phyloP scores from a whole-genome alignment of 768 basidiomycete species.

The Lyophyllum decastes region DNA sequence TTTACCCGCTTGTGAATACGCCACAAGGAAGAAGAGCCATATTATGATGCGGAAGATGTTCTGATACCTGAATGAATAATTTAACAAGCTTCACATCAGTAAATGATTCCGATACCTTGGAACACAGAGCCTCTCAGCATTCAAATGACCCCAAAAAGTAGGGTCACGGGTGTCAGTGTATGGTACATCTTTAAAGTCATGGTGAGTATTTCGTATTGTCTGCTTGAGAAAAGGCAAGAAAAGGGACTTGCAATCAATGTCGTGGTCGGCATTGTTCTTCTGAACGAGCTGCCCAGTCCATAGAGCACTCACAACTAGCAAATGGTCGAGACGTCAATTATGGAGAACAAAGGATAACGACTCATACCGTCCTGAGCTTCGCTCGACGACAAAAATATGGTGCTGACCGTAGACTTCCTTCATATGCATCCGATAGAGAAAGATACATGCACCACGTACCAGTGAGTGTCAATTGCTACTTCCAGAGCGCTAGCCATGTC shows the following conservation, averaged over 20 bases:
- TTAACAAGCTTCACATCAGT: background rate
- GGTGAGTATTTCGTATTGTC: background rate
- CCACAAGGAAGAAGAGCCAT: constrained; percentile 77
- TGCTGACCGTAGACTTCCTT: constrained; percentile 37
- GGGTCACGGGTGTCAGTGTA: constrained; percentile 56
- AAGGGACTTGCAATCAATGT: constrained; percentile 68
- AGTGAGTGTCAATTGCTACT: constrained; percentile 89
- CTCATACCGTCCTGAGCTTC: constrained; percentile 79
- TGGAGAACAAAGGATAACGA: background rate
- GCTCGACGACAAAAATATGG: constrained; percentile 81
- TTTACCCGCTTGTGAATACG: constrained; percentile 84
- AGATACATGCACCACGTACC: constrained; percentile 42
- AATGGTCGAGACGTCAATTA: background rate
- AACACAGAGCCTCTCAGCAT: constrained; percentile 78
- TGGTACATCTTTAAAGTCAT: constrained; percentile 56
- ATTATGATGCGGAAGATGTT: constrained; percentile 77
- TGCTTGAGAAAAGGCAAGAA: background rate
- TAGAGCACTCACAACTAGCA: constrained; percentile 71
- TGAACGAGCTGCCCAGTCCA: constrained; percentile 88
- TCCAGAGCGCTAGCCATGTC: constrained; percentile 80
- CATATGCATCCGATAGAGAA: background rate
- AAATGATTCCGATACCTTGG: constrained; percentile 51
- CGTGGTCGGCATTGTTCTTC: constrained; percentile 68
- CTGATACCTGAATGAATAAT: constrained; percentile 66
- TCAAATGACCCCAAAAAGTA: constrained; percentile 69